Base-by-base conservation (phyloP, 441 rosid species). In the Omphalea diandra region DNA sequence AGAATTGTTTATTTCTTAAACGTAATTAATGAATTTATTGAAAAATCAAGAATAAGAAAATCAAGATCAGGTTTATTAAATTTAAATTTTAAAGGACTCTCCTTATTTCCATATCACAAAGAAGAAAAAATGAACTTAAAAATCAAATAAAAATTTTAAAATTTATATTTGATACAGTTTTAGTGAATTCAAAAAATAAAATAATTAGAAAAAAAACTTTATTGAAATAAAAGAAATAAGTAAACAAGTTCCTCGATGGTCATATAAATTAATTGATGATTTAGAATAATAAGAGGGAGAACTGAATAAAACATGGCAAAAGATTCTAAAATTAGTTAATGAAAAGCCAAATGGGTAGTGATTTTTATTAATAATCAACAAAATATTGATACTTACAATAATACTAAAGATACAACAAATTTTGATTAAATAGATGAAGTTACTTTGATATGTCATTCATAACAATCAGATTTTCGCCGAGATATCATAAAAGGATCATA, bases 391-490 rank as follows among this genome's bases (percentile, higher is more conserved):
- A 47, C 24, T 47, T n/a, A 47, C 5, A 47, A 47, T 47, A 47
- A 47, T 47, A 47, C 24, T 24, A 47, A 12, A 43, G 1, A 47
- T 47, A 5, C 24, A 47, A 47, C 22, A 1, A 47, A 47, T 47
- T 47, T 2, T 18, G 10, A 47, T 47, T 0, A 47, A 18, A 47
- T 5, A 18, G 24, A 47, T 7, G 7, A 67, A 54, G 52, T 36
- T 6, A 10, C 7, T 54, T 67, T 40, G 18, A 40, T 38, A 44
- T 14, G 40, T 54, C 55, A 68, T 68, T 56, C 53, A 55, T 18
- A 68, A 55, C 5, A 68, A 41, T 68, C 71, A 9, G 54, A 41
- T 63, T 68, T 55, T 55, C 40, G 17, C 20, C 26, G 47, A 66
- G 59, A 33, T 32, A 33, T 52, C 20, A 52, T 52, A 49, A 32